phyloP scores from a whole-genome alignment of 176 grass and related monocot species.

The Cocos nucifera region DNA sequence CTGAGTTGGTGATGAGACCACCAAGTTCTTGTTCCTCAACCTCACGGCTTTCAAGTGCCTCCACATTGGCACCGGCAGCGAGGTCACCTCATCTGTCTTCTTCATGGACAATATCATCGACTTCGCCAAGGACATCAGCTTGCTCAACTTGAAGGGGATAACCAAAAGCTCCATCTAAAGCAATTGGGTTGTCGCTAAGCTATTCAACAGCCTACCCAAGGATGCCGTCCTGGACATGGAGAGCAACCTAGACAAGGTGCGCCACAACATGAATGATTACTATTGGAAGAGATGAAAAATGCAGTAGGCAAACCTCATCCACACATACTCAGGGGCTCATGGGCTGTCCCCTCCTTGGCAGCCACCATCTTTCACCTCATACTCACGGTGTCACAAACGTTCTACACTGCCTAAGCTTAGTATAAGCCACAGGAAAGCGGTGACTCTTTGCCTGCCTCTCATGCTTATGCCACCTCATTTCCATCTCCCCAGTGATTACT shows the following conservation, averaged over 20 bases:
- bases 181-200: slow-evolving; percentile 59
- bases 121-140: slow-evolving; percentile 58
- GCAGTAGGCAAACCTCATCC: slow-evolving; percentile 73
- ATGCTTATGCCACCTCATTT: not conserved
- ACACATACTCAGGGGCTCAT: slow-evolving; percentile 77
- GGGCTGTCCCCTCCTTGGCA: slow-evolving; percentile 60
- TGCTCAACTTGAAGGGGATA: slow-evolving; percentile 52
- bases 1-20: slow-evolving; percentile 53
- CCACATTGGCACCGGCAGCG: slow-evolving; percentile 57
- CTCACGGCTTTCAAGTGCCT: slow-evolving; percentile 92
- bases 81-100: slow-evolving; percentile 84
- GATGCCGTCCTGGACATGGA: no score
- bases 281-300: slow-evolving; percentile 35
- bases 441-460: not conserved
- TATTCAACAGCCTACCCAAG: slow-evolving; percentile 38
- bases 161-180: slow-evolving; percentile 70
- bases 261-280: no score
- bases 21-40: slow-evolving; percentile 84
- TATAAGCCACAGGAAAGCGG: not conserved
- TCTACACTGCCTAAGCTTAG: slow-evolving; percentile 36
- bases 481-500: slow-evolving; percentile 23
- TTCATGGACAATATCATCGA: slow-evolving; percentile 36
- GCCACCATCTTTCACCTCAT: slow-evolving; percentile 57
- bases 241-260: no score
- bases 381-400: slow-evolving; percentile 57